Conservation (phyloP, 495 filamentous ascomycete species). For the Penicillium antarcticum region DNA sequence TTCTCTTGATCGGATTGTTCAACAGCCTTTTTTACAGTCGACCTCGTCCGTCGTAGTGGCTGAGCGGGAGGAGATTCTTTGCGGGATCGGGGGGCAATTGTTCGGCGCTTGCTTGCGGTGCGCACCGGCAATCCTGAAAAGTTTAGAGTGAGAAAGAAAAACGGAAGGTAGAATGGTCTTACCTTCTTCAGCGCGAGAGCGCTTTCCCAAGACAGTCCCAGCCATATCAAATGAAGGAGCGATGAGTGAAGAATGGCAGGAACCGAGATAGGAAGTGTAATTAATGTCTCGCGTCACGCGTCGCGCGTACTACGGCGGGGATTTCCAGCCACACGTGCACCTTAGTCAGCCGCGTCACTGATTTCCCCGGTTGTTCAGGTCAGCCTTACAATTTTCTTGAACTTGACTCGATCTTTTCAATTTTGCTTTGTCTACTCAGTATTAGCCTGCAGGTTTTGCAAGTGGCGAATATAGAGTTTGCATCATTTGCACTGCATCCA, state of each 20-base stretch:
- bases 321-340: conserved; percentile 1
- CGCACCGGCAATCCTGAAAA: conserved; percentile 36
- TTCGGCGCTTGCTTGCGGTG: conserved; percentile 64
- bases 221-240: conserved; percentile 46
- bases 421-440: background rate
- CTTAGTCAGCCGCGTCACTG: conserved; percentile 6
- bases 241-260: conserved; percentile 5
- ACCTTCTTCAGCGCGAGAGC: conserved; percentile 60
- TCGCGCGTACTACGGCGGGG: conserved; percentile 6
- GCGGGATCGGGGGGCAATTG: conserved; percentile 35
- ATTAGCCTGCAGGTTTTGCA: conserved; percentile 1
- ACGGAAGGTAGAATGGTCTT: conserved; percentile 18
- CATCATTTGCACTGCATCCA: conserved; percentile 33
- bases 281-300: conserved; percentile 12
- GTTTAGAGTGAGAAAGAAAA: conserved; percentile 3
- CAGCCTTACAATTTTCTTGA: background rate
- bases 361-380: background rate
- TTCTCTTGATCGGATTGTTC: conserved; percentile 28
- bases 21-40: conserved; percentile 22
- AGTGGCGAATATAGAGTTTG: conserved; percentile 21
- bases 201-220: conserved; percentile 56
- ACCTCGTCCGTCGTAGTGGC: conserved; percentile 34
- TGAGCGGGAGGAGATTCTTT: conserved; percentile 20
- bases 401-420: background rate
- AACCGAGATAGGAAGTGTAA: conserved; percentile 10